Evolutionary conservation across 2,329 filamentous ascomycete species (phyloP).

Genomic region (Aspergillus sp.): DNA sequence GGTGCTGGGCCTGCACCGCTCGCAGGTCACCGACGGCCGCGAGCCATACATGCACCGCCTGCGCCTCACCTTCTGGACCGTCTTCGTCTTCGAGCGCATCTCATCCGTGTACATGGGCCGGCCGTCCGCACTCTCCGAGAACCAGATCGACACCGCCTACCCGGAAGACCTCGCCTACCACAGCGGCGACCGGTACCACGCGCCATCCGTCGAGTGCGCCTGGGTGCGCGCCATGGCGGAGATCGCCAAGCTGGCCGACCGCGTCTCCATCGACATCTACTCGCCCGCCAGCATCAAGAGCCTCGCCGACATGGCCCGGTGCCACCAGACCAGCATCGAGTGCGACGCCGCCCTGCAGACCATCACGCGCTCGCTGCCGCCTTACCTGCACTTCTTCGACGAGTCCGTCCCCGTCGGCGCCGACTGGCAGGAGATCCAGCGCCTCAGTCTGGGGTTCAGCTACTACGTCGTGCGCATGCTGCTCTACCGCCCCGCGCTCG

Average conservation of each 20-base stretch:
- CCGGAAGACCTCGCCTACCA: slow-evolving; percentile 10
- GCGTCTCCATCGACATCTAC: slow-evolving; percentile 11
- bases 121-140: slow-evolving; percentile 11
- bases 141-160: slow-evolving; percentile 13
- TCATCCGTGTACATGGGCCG: slow-evolving; percentile 12
- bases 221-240: slow-evolving; percentile 12
- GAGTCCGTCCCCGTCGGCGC: slow-evolving; percentile 5
- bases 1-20: slow-evolving; percentile 13
- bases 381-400: slow-evolving; percentile 15
- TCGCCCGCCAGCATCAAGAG: slow-evolving; percentile 10
- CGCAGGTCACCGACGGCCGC: slow-evolving; percentile 12
- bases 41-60: slow-evolving; percentile 9
- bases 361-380: slow-evolving; percentile 4
- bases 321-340: slow-evolving; percentile 7
- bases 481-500: slow-evolving; percentile 8
- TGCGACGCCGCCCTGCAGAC: slow-evolving; percentile 9
- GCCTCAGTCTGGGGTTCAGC: slow-evolving; percentile 7
- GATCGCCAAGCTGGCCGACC: slow-evolving; percentile 11
- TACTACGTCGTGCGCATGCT: slow-evolving; percentile 12
- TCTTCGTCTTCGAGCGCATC: slow-evolving; percentile 11
- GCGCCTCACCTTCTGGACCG: slow-evolving; percentile 13
- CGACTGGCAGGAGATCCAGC: slow-evolving; percentile 15
- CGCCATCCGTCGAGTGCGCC: slow-evolving; percentile 4
- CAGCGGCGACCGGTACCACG: slow-evolving; percentile 1
- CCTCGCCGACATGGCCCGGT: slow-evolving; percentile 3